Base-by-base conservation (phyloP, 2,329 filamentous ascomycete species). In the Cadophora luteo-olivacea region DNA sequence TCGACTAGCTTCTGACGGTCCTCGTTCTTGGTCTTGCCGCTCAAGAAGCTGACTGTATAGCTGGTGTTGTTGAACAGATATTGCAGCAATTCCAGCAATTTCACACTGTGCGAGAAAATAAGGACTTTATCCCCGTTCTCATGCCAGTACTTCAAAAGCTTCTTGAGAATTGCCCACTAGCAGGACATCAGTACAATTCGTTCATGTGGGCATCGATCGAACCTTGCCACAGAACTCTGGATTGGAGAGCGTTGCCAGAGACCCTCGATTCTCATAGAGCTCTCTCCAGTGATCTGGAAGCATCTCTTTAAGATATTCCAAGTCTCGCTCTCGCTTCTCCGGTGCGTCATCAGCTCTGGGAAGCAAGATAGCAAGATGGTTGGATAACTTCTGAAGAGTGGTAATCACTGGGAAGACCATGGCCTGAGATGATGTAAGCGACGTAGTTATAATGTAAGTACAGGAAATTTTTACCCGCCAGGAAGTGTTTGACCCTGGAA, bases 91-190 rank as follows among this genome's bases (percentile, higher is more conserved):
- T 89, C 90, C 29, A 99, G 82, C 2, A 99, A 83, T 1, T 92
- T 88, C 4, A 98, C 94, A 69, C 92, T 97, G 76, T 98, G 94
- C 0, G 93, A 97, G 79, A 99, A 99, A 2, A 99, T 91, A 0
- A 99, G 86, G 0, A 97, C 96, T 79, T 98, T 99, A 81, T 97
- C 94, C 16, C 93, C 93, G 75, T 92, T 94, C 16, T 87, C 84
- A 77, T 97, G 88, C 96, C 96, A 99, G 79, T 96, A 95, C 66
- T 89, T 90, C 7, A 99, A 85, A 4, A 99, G 83, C 74, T 93
- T 94, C 78, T 90, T 92, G 36, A 99, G 80, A 0, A 99, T 89
- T 77, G 93, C 94, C 96, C 96, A 99, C 80, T 75, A n/a, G n/a
- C 14, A 58, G 33, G 2, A 58, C 9, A 36, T 72, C n/a, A 71